Conservation (phyloP, 225 moss, liverwort and hornwort genomes). For the Pseudisothecium myosuroides region DNA sequence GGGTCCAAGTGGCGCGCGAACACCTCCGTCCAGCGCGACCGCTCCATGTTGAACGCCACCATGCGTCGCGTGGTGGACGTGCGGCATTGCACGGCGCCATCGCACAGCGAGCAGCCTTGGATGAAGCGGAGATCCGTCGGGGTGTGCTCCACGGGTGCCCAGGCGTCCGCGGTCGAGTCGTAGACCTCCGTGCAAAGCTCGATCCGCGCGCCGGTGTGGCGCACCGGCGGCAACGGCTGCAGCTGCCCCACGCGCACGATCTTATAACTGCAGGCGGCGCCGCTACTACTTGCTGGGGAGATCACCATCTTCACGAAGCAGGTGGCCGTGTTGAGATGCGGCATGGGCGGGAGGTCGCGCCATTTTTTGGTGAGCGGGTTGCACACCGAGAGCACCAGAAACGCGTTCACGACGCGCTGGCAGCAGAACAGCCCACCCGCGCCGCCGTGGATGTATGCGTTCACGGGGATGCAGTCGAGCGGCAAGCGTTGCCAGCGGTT, state of each 20-base stretch:
- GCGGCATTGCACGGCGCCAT: conserved; percentile 41
- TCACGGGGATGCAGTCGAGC: conserved; percentile 46
- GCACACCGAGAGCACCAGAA: conserved; percentile 40
- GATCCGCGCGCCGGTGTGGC: conserved; percentile 30
- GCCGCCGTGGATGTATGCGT: conserved; percentile 48
- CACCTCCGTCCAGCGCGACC: conserved; percentile 32
- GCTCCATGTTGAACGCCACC: conserved; percentile 17
- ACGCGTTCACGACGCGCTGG: conserved; percentile 45
- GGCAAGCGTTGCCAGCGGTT: conserved; percentile 51
- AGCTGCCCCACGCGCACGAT: conserved; percentile 44
- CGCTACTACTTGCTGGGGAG: background rate
- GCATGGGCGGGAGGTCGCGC: conserved; percentile 57
- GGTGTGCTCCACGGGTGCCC: conserved; percentile 32
- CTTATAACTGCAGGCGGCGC: conserved; percentile 1
- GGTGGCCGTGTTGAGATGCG: conserved; percentile 39
- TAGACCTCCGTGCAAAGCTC: conserved; percentile 55
- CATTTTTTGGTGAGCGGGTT: conserved; percentile 42
- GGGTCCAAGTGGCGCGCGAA: conserved; percentile 35
- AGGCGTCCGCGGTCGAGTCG: conserved; percentile 11
- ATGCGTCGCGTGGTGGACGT: conserved; percentile 50
- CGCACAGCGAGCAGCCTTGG: conserved; percentile 35
- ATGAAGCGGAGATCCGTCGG: conserved; percentile 37
- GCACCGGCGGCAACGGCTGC: conserved; percentile 39
- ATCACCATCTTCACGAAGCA: conserved; percentile 50
- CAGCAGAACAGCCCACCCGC: conserved; percentile 44